phyloP scores from a whole-genome alignment of 192 early-diverging fungal species.

The Coemansia reversa region DNA sequence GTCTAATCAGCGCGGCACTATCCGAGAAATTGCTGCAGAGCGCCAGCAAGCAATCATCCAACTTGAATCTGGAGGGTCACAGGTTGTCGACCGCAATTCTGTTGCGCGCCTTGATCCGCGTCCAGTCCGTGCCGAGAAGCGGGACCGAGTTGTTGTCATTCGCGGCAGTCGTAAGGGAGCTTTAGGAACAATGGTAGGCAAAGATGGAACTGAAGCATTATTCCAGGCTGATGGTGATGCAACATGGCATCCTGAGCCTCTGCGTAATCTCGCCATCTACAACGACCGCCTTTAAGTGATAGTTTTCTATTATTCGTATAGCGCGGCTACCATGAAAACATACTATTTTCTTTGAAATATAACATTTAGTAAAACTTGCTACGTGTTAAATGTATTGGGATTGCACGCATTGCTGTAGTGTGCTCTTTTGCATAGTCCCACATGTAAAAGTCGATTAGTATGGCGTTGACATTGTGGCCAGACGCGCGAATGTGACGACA shows the following conservation, averaged over 20 bases:
- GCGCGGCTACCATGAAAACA: not conserved
- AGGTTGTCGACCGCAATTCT: constrained; percentile 40
- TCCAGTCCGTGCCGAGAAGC: constrained; percentile 65
- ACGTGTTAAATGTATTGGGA: constrained; percentile 68
- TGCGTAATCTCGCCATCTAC: constrained; percentile 48
- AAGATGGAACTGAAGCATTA: constrained; percentile 72
- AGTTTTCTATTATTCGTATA: constrained; percentile 4
- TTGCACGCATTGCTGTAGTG: constrained; percentile 53
- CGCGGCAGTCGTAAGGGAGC: constrained; percentile 59
- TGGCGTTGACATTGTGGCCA: constrained; percentile 60
- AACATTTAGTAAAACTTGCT: constrained; percentile 59
- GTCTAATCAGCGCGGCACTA: constrained; percentile 51
- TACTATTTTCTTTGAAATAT: not conserved
- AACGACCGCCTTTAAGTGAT: constrained; percentile 12
- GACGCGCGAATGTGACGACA: constrained; percentile 23
- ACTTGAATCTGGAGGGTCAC: constrained; percentile 50
- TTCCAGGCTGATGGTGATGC: constrained; percentile 61
- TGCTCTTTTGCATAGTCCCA: constrained; percentile 82
- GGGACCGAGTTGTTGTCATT: constrained; percentile 72
- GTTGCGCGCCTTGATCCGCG: constrained; percentile 37
- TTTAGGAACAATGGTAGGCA: constrained; percentile 67
- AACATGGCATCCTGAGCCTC: constrained; percentile 39
- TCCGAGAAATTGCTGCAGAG: constrained; percentile 54
- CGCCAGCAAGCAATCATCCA: constrained; percentile 56
- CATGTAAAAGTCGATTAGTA: constrained; percentile 84